Conservation (phyloP, 2,329 filamentous ascomycete species). For the Fusarium pininemorale region DNA sequence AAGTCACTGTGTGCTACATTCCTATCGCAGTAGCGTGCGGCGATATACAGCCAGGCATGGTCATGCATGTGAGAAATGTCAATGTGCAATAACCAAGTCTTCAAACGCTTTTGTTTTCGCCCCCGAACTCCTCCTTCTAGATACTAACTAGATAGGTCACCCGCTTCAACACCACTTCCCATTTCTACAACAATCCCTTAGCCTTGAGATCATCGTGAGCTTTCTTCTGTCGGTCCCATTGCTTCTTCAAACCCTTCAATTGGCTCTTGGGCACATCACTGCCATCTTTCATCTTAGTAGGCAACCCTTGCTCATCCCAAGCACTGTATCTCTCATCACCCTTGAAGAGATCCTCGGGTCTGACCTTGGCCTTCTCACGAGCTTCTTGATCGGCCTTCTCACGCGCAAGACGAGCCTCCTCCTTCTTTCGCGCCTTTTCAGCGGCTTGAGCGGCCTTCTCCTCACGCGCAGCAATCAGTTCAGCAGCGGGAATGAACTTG, state of each 20-base stretch:
- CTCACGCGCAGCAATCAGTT: constrained; percentile 66
- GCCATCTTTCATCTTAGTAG: constrained; percentile 79
- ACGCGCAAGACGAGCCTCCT: constrained; percentile 61
- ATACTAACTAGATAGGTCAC: constrained; percentile 21
- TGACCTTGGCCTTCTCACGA: constrained; percentile 65
- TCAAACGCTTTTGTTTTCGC: constrained; percentile 24
- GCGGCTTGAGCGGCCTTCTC: constrained; percentile 69
- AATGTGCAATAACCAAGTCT: neutral
- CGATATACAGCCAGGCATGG: neutral
- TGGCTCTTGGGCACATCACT: constrained; percentile 83
- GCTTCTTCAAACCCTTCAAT: constrained; percentile 84
- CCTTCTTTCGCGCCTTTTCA: constrained; percentile 66
- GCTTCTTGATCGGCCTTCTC: constrained; percentile 64
- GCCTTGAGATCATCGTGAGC: constrained; percentile 69
- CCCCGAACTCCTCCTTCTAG: constrained; percentile 20
- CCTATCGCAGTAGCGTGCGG: neutral
- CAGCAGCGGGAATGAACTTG: constrained; percentile 67
- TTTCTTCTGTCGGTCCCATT: constrained; percentile 92
- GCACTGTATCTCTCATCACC: constrained; percentile 69
- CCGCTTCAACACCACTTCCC: constrained; percentile 2
- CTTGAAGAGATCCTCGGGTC: constrained; percentile 66
- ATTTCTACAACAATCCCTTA: constrained; percentile 44
- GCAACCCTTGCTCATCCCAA: constrained; percentile 86
- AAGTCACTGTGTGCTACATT: neutral
- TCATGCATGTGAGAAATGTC: neutral